These are phyloP conservation scores for Capsicum chinense DNA, from an alignment of 257 asterid species.

Conservation along the genomic window DNA sequence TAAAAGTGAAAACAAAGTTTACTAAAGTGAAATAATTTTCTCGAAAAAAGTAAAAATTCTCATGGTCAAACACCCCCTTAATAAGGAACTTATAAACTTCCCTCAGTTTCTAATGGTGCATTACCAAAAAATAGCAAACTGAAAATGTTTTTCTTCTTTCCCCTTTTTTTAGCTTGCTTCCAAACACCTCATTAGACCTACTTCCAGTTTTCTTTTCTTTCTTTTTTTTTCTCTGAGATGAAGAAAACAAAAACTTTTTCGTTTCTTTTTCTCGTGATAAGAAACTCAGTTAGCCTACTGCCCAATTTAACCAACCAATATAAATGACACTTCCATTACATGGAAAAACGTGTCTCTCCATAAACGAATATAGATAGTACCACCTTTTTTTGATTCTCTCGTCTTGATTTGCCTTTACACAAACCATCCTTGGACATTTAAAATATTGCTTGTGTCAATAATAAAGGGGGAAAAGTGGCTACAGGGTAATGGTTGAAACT, in stretches of 20 bases:
- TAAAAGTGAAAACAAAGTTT: too few species aligned
- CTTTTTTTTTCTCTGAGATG: too few species aligned
- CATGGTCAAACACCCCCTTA: too few species aligned
- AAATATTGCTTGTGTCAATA: neutral
- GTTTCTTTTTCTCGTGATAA: too few species aligned
- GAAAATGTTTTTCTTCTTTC: neutral
- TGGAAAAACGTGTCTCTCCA: too few species aligned
- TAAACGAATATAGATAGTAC: too few species aligned
- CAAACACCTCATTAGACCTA: neutral
- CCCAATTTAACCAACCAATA: neutral
- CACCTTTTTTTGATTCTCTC: neutral
- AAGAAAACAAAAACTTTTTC: too few species aligned
- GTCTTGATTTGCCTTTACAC: neutral
- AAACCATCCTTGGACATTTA: neutral
- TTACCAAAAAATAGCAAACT: neutral
- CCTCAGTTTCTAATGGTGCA: neutral
- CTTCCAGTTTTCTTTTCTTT: neutral
- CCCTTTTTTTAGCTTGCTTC: neutral
- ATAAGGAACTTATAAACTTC: neutral
- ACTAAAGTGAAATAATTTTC: too few species aligned
- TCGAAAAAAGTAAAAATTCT: too few species aligned
- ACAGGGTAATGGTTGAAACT: neutral
- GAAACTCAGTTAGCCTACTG: too few species aligned
- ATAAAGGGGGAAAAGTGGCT: neutral
- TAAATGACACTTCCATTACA: neutral